A percentile compares a stretch with the other conserved stretches of the same genome.
These are phyloP conservation scores for Solanum hybrid DNA, from an alignment of 305 asterid genomes.

Conservation along the genomic window DNA sequence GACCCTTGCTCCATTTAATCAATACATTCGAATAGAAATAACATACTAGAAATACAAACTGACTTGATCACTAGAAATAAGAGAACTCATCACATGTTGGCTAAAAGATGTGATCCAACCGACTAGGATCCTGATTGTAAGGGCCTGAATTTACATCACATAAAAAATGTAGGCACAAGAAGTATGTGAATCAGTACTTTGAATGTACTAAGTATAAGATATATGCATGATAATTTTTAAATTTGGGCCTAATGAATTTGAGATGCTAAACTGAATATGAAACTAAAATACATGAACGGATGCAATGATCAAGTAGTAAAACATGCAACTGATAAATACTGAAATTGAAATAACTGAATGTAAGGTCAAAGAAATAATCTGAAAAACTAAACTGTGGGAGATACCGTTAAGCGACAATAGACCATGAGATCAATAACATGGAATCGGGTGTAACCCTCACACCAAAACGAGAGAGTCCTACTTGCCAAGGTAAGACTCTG, in stretches of 20 bases:
- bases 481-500: too few relatives aligned
- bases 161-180: background rate
- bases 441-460: too few relatives aligned
- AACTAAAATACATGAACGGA: background rate
- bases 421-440: too few relatives aligned
- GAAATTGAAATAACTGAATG: background rate
- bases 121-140: background rate
- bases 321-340: background rate
- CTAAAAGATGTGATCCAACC: background rate
- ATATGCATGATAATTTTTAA: background rate
- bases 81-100: background rate
- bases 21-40: background rate
- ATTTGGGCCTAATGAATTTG: background rate
- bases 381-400: background rate
- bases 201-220: background rate
- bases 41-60: background rate
- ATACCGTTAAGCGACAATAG: background rate
- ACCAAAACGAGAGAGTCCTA: too few relatives aligned
- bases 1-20: background rate
- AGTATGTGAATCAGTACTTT: background rate
- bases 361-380: background rate
- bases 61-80: background rate
- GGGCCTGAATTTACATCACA: background rate
- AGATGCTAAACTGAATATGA: background rate
- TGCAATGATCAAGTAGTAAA: background rate